phyloP scores from a whole-genome alignment of 2,329 filamentous ascomycete species.

The Arthrocladium fulminans region DNA sequence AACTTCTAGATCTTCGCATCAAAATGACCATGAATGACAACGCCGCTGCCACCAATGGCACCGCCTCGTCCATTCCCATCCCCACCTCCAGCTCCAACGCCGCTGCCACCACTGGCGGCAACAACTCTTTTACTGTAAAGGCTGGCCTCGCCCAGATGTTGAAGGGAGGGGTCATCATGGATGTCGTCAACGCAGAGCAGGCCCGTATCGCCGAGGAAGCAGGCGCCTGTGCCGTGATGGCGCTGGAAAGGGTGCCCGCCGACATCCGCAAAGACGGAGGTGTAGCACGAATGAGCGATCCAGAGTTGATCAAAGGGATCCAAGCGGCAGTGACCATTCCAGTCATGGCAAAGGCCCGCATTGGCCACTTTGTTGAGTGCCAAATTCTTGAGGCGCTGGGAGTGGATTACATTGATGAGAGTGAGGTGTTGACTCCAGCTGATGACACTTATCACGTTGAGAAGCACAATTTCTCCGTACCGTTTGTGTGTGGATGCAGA shows the following conservation, averaged over 20 bases:
- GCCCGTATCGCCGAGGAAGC: constrained; percentile 96
- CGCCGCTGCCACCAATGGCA: constrained; percentile 3
- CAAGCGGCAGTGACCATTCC: constrained; percentile 92
- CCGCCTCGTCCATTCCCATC: constrained; percentile 11
- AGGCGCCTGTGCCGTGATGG: constrained; percentile 94
- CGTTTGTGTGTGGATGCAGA: constrained; percentile 94
- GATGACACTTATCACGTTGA: constrained; percentile 86
- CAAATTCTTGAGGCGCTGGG: constrained; percentile 92
- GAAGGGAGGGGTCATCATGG: constrained; percentile 98
- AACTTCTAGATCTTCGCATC: too few species aligned
- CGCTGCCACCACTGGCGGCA: constrained; percentile 6
- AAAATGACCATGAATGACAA: constrained; percentile 22
- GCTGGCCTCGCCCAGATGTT: constrained; percentile 93
- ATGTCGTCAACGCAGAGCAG: constrained; percentile 86
- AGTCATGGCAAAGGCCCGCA: constrained; percentile 97
- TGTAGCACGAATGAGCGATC: constrained; percentile 95
- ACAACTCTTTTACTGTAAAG: constrained; percentile 72
- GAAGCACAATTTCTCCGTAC: constrained; percentile 71
- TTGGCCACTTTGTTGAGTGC: constrained; percentile 96
- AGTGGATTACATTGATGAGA: constrained; percentile 97
- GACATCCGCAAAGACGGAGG: constrained; percentile 90
- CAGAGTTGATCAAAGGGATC: constrained; percentile 87
- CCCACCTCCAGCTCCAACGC: constrained; percentile 25
- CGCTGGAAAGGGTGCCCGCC: constrained; percentile 90
- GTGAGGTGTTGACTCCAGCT: constrained; percentile 91